Evolutionary conservation across 257 asterid genomes (phyloP), one percentile per base, ranked within the genome.

Genomic region (Datura wrightii): DNA sequence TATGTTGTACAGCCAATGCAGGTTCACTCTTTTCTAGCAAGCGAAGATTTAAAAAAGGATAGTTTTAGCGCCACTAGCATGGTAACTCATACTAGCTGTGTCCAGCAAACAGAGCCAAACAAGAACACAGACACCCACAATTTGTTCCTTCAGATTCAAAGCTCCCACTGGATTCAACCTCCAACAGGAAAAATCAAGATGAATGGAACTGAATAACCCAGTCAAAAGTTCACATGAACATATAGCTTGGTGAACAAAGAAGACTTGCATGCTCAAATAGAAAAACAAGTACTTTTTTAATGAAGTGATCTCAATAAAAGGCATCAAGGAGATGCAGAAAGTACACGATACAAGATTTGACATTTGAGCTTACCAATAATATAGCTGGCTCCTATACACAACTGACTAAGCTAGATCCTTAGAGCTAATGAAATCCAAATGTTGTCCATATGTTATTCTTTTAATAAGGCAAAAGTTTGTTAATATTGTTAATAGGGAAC

Each of bases 11-110:
- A 66, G 48, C 10, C 44, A 59, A 16, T 15, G 36, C 19, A 66
- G n/a, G 19, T 36, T 66, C 46, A 66, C 74, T 66, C 74, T 66
- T 66, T n/a, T 34, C 74, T 66, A 66, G 74, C 19, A 66, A 66
- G 46, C 74, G 44, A 66, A 36, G 46, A 39, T 66, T 24, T n/a
- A 66, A 36, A 36, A 65, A 36, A 39, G 6, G 9, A 11, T 34
- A 7, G 72, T 34, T 65, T 65, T 65, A 65, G 8, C 72, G n/a
- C 41, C 71, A 34, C 74, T 36, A 36, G 48, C 74, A 66, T 66
- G n/a, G 46, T 65, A 65, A 39, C 74, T 65, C 46, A 65, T 36
- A 39, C 42, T 65, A 65, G 72, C 46, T 65, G 44, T 62, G n/a
- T 36, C 19, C 8, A 65, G 9, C 19, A 65, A 65, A 65, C 74